Base-by-base conservation (phyloP, 306 rosid species). In the Fagus sylvatica region DNA sequence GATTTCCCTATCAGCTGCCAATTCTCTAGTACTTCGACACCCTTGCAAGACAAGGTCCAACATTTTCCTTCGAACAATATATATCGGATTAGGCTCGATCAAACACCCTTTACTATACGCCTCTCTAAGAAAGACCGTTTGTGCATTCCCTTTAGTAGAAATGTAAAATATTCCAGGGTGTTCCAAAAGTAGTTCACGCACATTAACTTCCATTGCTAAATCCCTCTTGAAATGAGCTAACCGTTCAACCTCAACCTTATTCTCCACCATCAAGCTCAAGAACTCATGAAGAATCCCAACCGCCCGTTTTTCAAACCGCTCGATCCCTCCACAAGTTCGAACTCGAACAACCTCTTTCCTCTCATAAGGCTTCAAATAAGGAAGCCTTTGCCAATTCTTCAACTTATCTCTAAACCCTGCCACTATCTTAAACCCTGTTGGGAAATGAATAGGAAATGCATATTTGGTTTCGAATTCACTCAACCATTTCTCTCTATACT, bases 341-440 rank as follows among this genome's bases (percentile, higher is more conserved):
- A 82, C 73, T 2, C 86, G 64, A 33, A 81, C 70, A 8, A 48
- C 82, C 68, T 83, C 88, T 72, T 82, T 91, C 76, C 69, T 81
- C 81, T 89, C 98, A 65, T 90, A 91, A 64, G 95, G 92, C 88
- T 88, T 90, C 46, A 81, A 37, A 69, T 89, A 91, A 9, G 92
- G 80, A 80, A 91, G 95, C 87, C 95, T 93, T 59, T 93, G 93
- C 98, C 98, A 91, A 80, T 82, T 88, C 86, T 80, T 91, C 85
- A 91, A 46, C 84, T 72, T 91, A 42, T 89, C 95, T 54, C 90
- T 89, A 65, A 73, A 89, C 46, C 97, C 98, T 48, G 80, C 74
- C 74, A 82, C 83, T 11, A 88, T 82, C 79, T 66, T 84, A 79
- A 83, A 89, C 59, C 95, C 95, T 2, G 94, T 91, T 4, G 97